Base-by-base conservation (phyloP, 225 moss, liverwort and hornwort species). In the Anthoceros angustus region DNA sequence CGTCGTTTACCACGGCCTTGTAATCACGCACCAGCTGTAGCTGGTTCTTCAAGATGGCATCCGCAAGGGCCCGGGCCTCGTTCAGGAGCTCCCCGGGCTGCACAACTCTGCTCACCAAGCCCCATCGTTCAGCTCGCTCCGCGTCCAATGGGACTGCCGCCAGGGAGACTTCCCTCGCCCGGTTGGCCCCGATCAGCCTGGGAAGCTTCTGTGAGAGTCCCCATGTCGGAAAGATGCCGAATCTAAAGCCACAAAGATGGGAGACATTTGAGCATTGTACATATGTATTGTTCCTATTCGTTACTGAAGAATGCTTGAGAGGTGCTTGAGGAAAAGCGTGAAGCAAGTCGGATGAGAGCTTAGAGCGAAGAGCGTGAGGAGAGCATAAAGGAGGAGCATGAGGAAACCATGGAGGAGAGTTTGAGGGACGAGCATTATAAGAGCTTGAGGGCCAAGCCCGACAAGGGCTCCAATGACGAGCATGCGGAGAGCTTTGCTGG, bases 181-280 rank as follows among this genome's bases (percentile, higher is more conserved):
- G 79, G 66, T 88, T 84, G 0, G 81, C 78, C 40, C 95, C 95
- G 50, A 98, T 75, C 41, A 84, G 64, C 38, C 89, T 88, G 18
- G 82, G 80, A 68, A 98, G 73, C 76, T 86, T 98, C 71, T 91
- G 91, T 25, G 95, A 92, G 42, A 98, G 77, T 11, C 95, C 95
- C 92, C 92, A 92, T 43, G 95, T 88, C 42, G 95, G 95, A 65
- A 91, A 89, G 24, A 98, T 92, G 63, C 92, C 95, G 65, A 92
- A 98, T 63, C 95, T 98, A 88, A 72, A 62, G 38, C 11, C 43
- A 68, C 14, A 0, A 5, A 21, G 7, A 12, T 55, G 1, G 55
- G 6, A 5, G 23, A 20, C 18, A 1, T 55, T 23, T 55, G 55
- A 11, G 18, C 6, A 18, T 18, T 55, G n/a, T 55, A 48, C 46